phyloP scores from a whole-genome alignment of 2,329 filamentous ascomycete genomes.

The Colletotrichum sp. region DNA sequence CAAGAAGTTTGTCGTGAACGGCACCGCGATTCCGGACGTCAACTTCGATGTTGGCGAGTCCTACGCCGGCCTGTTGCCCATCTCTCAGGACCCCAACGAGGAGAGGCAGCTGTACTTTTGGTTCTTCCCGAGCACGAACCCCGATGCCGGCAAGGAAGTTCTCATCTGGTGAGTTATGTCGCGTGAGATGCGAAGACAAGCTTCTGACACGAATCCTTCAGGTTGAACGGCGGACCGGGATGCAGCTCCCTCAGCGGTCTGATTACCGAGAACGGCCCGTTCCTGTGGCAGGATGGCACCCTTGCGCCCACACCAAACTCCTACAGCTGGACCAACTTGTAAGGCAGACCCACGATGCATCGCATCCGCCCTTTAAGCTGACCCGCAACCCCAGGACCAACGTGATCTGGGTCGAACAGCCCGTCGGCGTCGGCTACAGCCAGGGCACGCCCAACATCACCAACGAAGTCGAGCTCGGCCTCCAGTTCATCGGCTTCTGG shows the following conservation, averaged over 20 bases:
- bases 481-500: constrained; percentile 81
- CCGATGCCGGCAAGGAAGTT: constrained; percentile 59
- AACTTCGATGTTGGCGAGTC: constrained; percentile 72
- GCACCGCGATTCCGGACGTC: constrained; percentile 70
- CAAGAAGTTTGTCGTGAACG: constrained; percentile 64
- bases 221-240: constrained; percentile 40
- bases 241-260: constrained; percentile 70
- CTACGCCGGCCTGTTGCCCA: constrained; percentile 67
- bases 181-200: fast-evolving
- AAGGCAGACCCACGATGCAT: not conserved
- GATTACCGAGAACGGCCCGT: constrained; percentile 79
- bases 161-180: constrained; percentile 54
- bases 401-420: constrained; percentile 78
- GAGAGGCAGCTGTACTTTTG: constrained; percentile 64
- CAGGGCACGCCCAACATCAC: constrained; percentile 68
- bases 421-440: constrained; percentile 71
- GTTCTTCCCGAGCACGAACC: constrained; percentile 67
- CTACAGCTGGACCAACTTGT: constrained; percentile 73
- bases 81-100: constrained; percentile 54
- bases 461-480: constrained; percentile 70
- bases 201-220: not conserved
- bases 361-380: fast-evolving
- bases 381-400: constrained; percentile 56
- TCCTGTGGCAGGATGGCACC: constrained; percentile 74
- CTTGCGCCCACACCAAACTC: constrained; percentile 67